Percentiles rank a stretch among this genome's conserved stretches.
Evolutionary conservation across 2,329 filamentous ascomycete genomes (phyloP).

Genomic region (Botrytis porri): DNA sequence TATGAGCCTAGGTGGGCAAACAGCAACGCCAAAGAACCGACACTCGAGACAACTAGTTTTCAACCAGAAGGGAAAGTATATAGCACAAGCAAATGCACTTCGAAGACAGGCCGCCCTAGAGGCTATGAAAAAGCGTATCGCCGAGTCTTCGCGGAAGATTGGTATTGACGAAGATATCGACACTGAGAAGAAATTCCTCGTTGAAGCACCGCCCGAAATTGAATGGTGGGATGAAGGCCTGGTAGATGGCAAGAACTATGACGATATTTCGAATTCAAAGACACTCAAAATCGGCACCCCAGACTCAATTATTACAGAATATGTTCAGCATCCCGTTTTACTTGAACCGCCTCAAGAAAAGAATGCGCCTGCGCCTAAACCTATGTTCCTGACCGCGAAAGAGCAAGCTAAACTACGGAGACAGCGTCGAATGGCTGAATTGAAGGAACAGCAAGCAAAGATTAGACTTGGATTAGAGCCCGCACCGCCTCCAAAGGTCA

Average conservation of each 20-base stretch:
- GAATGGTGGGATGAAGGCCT: conserved; percentile 98
- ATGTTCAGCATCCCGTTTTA: conserved; percentile 89
- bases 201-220: conserved; percentile 79
- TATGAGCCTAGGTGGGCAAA: conserved; percentile 59
- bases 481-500: conserved; percentile 91
- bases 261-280: conserved; percentile 60
- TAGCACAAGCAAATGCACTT: conserved; percentile 86
- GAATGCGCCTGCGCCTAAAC: conserved; percentile 72
- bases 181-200: conserved; percentile 82
- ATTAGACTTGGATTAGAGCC: conserved; percentile 87
- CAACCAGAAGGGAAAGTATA: conserved; percentile 96
- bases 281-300: conserved; percentile 70
- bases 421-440: conserved; percentile 84
- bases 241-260: conserved; percentile 71
- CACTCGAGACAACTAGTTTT: conserved; percentile 78
- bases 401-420: conserved; percentile 90
- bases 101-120: conserved; percentile 85
- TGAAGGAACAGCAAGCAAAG: conserved; percentile 96
- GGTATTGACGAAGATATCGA: conserved; percentile 90
- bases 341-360: conserved; percentile 91
- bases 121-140: conserved; percentile 91
- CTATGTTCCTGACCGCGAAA: conserved; percentile 86
- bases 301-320: conserved; percentile 86
- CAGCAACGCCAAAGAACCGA: conserved; percentile 57
- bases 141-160: conserved; percentile 80